Base-by-base conservation (phyloP, 768 basidiomycete genomes). In the Hortiboletus flavorubellus region DNA sequence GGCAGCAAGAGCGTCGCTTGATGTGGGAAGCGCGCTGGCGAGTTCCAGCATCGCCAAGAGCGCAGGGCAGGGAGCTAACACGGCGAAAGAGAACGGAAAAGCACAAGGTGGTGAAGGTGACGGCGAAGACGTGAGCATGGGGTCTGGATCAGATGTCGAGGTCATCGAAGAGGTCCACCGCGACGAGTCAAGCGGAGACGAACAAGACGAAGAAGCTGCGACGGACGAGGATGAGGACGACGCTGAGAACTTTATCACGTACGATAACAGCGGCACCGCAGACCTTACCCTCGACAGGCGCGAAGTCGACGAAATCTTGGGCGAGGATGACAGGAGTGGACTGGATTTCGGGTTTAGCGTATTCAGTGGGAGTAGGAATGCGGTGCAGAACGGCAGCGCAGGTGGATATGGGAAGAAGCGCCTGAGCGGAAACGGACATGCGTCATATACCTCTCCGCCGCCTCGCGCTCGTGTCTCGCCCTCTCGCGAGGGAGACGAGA, bases 51-150 rank as follows among this genome's bases (percentile, higher is more conserved):
- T 29, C 2, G 16, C 34, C 33, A 58, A 48, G 30, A 37, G 18
- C 6, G 9, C 51, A 12, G 54, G 11, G 6, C 51, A 42, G 16
- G 34, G 5, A 8, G 7, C 12, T 11, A 10, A 12, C 18, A 1
- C 18, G 3, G 16, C 30, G 8, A 46, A 41, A 46, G 55, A 60
- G 39, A 60, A 60, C 3, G 51, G 59, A 45, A 53, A 53, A 8
- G 34, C 49, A 14, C 53, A 44, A 3, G 15, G 37, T 23, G 45
- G n/a, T 4, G 50, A 60, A 29, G 40, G 11, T 12, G 46, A 41
- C 16, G 53, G 40, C 4, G 66, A 59, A n/a, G 65, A 67, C 21
- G 60, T 63, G 34, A 59, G 59, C 47, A 67, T 67, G 65, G 39
- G 38, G 10, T 59, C 57, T 23, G 21, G 45, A 11, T 68, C 59